Evolutionary conservation across 2,329 filamentous ascomycete genomes (phyloP).

Genomic region (Ophiocordyceps camponoti-saundersi): DNA sequence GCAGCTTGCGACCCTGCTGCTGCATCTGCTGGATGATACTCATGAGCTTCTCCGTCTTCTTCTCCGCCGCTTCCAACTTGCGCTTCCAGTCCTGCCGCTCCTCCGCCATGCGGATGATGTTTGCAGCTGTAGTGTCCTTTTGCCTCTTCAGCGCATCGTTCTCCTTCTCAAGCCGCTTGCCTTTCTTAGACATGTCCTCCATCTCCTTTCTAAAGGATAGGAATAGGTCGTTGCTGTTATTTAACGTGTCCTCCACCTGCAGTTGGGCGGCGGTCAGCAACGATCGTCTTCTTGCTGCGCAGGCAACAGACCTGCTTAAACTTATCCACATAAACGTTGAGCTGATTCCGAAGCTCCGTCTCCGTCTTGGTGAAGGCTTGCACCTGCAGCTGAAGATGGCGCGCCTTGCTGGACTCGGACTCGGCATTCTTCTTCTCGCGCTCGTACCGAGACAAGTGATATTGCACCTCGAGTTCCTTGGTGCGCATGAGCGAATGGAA

Average conservation of each 20-base stretch:
- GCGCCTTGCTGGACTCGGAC: constrained; percentile 59
- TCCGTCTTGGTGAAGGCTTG: constrained; percentile 94
- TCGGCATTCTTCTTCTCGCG: constrained; percentile 81
- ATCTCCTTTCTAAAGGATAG: constrained; percentile 96
- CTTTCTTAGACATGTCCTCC: constrained; percentile 99
- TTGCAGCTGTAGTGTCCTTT: constrained; percentile 82
- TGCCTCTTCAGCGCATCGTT: constrained; percentile 83
- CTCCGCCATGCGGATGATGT: constrained; percentile 94
- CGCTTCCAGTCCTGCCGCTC: constrained; percentile 73
- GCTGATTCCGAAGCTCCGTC: constrained; percentile 78
- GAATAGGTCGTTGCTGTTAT: constrained; percentile 96
- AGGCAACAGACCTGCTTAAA: constrained; percentile 77
- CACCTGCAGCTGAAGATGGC: constrained; percentile 78
- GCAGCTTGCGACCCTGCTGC: constrained; percentile 68
- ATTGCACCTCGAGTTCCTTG: constrained; percentile 91
- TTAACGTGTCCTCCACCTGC: constrained; percentile 93
- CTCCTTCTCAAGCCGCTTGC: constrained; percentile 90
- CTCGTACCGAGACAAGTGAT: constrained; percentile 75
- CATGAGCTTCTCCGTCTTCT: constrained; percentile 82
- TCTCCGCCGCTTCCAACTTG: constrained; percentile 34
- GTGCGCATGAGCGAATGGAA: constrained; percentile 84
- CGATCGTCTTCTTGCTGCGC: background rate
- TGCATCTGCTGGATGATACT: constrained; percentile 95
- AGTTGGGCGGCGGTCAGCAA: background rate
- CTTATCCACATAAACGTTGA: constrained; percentile 98